Conservation (phyloP, 129 eudicot species). For the Centaurea solstitialis region DNA sequence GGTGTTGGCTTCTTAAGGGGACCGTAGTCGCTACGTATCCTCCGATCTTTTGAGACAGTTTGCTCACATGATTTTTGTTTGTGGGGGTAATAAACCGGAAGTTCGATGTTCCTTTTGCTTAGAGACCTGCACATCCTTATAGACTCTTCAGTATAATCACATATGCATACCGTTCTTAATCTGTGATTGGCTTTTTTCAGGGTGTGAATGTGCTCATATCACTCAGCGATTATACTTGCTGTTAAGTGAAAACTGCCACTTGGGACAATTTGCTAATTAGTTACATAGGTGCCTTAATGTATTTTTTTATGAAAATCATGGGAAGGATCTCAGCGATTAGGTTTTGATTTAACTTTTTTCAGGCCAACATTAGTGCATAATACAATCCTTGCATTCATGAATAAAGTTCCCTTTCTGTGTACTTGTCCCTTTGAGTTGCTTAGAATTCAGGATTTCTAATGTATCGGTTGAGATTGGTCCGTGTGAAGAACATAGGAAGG, state of each 20-base stretch:
- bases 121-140: neutral
- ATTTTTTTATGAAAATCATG: neutral
- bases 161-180: neutral
- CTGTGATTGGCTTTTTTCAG: neutral
- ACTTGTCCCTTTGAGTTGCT: neutral
- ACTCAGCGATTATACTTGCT: neutral
- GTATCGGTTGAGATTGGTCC: neutral
- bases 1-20: neutral
- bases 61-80: neutral
- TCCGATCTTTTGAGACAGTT: neutral
- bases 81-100: too few species aligned
- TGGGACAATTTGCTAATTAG: neutral
- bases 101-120: neutral
- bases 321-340: neutral
- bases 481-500: conserved; percentile 8
- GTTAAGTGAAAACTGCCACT: neutral
- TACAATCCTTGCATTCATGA: neutral
- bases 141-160: neutral
- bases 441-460: neutral
- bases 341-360: neutral
- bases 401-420: too few species aligned
- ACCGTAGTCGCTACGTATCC: neutral
- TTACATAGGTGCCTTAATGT: neutral
- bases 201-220: neutral
- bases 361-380: neutral